Evolutionary conservation across 2,329 filamentous ascomycete genomes (phyloP).

Genomic region (Clonostachys rosea): DNA sequence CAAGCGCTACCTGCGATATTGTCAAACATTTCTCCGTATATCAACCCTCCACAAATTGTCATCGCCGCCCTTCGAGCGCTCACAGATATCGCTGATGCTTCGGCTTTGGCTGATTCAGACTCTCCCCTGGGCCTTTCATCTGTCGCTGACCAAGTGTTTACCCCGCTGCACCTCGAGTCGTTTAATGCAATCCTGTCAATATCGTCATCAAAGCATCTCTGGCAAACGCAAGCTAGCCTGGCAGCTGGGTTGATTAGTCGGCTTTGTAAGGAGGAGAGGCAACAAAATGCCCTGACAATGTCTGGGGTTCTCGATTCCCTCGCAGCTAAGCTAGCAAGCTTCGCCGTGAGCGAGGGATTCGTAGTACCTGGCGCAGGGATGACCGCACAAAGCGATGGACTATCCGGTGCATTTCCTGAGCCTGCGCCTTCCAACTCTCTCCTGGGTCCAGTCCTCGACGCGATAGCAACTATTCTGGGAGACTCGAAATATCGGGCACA

Average conservation of each 20-base stretch:
- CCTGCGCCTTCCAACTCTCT: conserved; percentile 54
- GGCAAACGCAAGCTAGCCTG: conserved; percentile 59
- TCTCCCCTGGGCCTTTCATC: conserved; percentile 39
- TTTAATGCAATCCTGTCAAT: conserved; percentile 63
- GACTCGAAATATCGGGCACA: conserved; percentile 76
- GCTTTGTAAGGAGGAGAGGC: conserved; percentile 63
- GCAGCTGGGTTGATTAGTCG: conserved; percentile 50
- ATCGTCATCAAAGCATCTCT: conserved; percentile 40
- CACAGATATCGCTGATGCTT: conserved; percentile 64
- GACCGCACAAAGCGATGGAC: conserved; percentile 45
- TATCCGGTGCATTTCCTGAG: conserved; percentile 54
- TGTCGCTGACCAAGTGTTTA: conserved; percentile 65
- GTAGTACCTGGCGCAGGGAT: conserved; percentile 62
- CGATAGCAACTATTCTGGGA: conserved; percentile 70
- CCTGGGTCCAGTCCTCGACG: conserved; percentile 69
- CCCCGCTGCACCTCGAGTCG: conserved; percentile 52
- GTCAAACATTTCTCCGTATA: conserved; percentile 60
- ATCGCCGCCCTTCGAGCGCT: conserved; percentile 72
- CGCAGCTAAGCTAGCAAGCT: conserved; percentile 66
- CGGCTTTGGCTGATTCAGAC: conserved; percentile 47
- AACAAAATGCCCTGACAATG: conserved; percentile 68
- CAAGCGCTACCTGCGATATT: conserved; percentile 67
- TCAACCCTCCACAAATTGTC: conserved; percentile 61
- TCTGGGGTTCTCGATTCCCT: conserved; percentile 74
- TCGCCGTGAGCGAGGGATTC: conserved; percentile 63